Evolutionary conservation across 345 rosid genomes (phyloP), one percentile per base, ranked within the genome.

Genomic region (Streptanthus diversifolius): DNA sequence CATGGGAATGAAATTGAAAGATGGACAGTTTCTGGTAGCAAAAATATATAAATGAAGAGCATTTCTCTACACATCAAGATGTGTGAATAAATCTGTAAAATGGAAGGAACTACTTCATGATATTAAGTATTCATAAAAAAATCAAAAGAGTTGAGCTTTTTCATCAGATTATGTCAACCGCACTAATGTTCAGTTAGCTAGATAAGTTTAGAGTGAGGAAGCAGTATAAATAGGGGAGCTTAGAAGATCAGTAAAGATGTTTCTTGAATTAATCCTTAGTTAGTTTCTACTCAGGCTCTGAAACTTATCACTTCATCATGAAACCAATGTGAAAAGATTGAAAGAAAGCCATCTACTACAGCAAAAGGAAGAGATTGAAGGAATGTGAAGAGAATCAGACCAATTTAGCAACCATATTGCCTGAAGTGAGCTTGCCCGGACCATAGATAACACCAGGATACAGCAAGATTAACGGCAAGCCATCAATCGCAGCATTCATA

Each of bases 401-500:
- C 90, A 89, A 61, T 61, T 63, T 82, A 57, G 96, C 92, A 39
- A 85, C 87, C 30, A 86, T 40, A 70, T 93, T 93, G 64, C 97
- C 97, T 6, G 84, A 36, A 18, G 84, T 87, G 75, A 89, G 88
- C 88, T 90, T 90, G 35, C 98, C 98, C 0, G 89, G 82, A 25
- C 95, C 98, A 54, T 87, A 93, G 15, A 93, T 81, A 36, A 89
- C 92, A 66, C 98, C 98, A 5, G 98, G 98, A 79, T 89, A 89
- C 63, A 90, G 57, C 61, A 79, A 51, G 63, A 87, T 76, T n/a
- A 93, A 66, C 0, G 97, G 95, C 21, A 89, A 66, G 15, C 97
- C 98, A 61, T 88, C 91, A 14, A 79, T 62, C 0, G 88, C 87
- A 73, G 92, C 92, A 68, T 73, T 81, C 72, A 85, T 37, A 0